phyloP scores from a whole-genome alignment of 805 yeast genomes.

The Metschnikowia bowlesiae region DNA sequence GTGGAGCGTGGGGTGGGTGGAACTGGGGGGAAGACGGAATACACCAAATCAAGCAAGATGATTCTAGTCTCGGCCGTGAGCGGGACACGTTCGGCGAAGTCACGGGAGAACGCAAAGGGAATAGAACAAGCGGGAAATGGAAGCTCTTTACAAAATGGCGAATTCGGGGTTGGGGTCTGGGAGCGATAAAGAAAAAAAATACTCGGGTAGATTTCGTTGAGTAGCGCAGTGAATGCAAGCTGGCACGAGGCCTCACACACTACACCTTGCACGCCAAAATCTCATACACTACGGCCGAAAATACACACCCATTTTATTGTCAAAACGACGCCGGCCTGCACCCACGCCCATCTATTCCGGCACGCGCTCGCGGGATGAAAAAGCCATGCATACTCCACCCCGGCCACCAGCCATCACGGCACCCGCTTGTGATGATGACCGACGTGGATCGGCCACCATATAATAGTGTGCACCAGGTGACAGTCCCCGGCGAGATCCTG shows the following conservation, averaged over 20 bases:
- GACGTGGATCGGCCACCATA: too few species aligned
- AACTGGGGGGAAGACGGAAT: neutral
- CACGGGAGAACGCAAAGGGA: neutral
- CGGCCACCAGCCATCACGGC: too few species aligned
- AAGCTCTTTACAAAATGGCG: neutral
- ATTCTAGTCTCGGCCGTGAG: neutral
- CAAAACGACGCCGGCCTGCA: slow-evolving; percentile 2
- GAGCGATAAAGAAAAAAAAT: slow-evolving; percentile 3
- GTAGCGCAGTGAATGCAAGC: slow-evolving; percentile 5
- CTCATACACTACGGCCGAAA: slow-evolving; percentile 3
- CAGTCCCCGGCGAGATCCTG: neutral
- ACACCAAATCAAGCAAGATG: neutral
- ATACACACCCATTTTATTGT: neutral
- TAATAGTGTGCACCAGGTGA: neutral
- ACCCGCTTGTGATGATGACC: neutral
- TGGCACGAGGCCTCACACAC: slow-evolving; percentile 4
- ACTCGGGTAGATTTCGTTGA: slow-evolving; percentile 1
- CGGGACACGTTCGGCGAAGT: neutral
- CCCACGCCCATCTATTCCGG: neutral
- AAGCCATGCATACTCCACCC: neutral
- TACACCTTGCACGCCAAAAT: slow-evolving; percentile 3
- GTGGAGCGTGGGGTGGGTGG: neutral
- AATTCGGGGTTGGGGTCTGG: neutral
- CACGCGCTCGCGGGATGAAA: neutral
- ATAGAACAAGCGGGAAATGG: neutral